Evolutionary conservation across 768 basidiomycete genomes (phyloP), one percentile per base, ranked within the genome.

Genomic region (Termitomyces sp.): DNA sequence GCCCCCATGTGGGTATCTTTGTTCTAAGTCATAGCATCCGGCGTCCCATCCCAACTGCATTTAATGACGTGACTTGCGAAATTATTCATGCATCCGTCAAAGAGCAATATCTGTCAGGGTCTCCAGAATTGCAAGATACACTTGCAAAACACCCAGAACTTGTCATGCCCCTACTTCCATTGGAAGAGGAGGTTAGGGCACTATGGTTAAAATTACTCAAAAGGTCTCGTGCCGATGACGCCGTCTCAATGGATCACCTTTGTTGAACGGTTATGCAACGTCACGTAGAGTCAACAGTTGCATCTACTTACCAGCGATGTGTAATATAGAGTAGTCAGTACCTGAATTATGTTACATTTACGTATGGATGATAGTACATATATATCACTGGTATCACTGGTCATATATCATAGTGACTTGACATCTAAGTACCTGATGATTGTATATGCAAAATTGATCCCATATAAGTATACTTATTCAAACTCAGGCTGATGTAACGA

Each of bases 71-170:
- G 4, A 87, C 87, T 0, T 76, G 83, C 48, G 87, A 90, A 71
- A 76, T 68, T 0, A 80, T 88, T 37, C 87, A 89, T 61, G 71
- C 80, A 4, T 88, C 87, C 14, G 85, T 84, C 2, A 64, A 83
- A 37, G 68, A 77, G 36, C 87, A 85, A 62, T 63, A 60, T 4
- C 57, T 64, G 16, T 60, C 78, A 7, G 63, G 68, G 5, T 48
- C 9, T 49, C 69, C 75, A 5, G 63, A 69, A 18, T 62, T 86
- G 32, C 63, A 59, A 16, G 61, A 68, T 16, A 68, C 65, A 14
- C 50, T 88, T 22, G 63, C 68, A 42, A 66, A 71, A n/a, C 67
- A 82, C 57, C 81, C 82, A 2, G 66, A 69, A 6, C 62, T 88
- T 3, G 61, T 89, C 16, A 65, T 59, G 33, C 61, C 65, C 6